A percentile compares a stretch with the other conserved stretches of the same genome.
These are phyloP conservation scores for Penicillium sp. DNA, from an alignment of 2,329 filamentous ascomycete species.

Conservation along the genomic window DNA sequence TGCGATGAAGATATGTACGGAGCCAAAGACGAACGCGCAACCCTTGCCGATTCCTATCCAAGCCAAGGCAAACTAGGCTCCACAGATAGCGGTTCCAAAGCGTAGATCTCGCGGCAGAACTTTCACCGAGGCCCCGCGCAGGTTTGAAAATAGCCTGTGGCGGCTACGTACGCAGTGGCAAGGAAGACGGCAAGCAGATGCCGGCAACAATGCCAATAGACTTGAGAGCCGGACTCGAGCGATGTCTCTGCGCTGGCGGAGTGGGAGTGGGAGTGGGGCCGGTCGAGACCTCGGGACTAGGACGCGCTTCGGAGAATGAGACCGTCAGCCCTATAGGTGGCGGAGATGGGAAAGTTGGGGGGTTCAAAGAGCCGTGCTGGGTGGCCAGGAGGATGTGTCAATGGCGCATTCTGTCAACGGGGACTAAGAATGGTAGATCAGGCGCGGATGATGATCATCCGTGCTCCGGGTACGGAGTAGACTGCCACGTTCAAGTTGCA, in stretches of 20 bases:
- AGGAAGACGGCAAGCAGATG: conserved; percentile 2
- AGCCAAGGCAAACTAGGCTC: background rate
- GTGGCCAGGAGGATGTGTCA: background rate
- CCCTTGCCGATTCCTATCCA: background rate
- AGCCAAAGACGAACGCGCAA: conserved; percentile 24
- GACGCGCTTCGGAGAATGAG: conserved; percentile 18
- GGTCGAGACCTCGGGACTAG: conserved; percentile 20
- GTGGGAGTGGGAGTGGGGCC: conserved; percentile 18
- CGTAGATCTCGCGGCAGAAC: conserved; percentile 5
- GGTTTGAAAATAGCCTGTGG: background rate
- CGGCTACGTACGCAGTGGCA: background rate
- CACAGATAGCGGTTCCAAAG: background rate
- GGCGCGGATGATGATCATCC: background rate
- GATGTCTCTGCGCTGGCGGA: conserved; percentile 17
- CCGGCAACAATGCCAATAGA: conserved; percentile 6
- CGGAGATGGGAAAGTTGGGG: background rate
- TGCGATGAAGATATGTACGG: conserved; percentile 20
- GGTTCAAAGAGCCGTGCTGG: background rate
- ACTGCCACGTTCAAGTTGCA: background rate
- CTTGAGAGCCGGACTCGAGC: background rate
- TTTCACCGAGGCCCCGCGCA: background rate
- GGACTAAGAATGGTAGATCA: conserved; percentile 18
- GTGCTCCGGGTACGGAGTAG: background rate
- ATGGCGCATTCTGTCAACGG: background rate
- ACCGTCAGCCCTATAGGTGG: conserved; percentile 20